A percentile compares a stretch with the other conserved stretches of the same genome.
phyloP scores from a whole-genome alignment of 306 rosid genomes.

The Lathyrus tuberosus region DNA sequence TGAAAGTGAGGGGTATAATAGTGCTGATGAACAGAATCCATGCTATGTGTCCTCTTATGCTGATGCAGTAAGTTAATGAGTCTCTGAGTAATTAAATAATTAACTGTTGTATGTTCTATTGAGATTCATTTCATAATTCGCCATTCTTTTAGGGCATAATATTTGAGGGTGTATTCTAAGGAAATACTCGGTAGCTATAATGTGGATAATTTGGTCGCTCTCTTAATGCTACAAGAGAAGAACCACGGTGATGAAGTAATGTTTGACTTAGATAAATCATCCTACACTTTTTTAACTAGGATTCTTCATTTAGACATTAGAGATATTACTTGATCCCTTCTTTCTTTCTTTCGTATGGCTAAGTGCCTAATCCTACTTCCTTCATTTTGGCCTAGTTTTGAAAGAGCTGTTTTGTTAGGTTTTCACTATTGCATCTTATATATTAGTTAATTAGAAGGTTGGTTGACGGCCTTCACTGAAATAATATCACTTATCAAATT shows the following conservation, averaged over 20 bases:
- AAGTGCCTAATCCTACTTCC: not conserved
- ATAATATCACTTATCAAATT: conserved; percentile 15
- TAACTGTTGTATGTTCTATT: conserved; percentile 5
- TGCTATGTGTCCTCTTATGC: conserved; percentile 70
- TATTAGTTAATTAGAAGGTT: not conserved
- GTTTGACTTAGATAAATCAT: conserved; percentile 7
- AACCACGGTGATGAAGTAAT: not conserved
- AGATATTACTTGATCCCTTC: not conserved
- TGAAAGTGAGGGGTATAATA: conserved; percentile 95
- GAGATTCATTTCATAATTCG: not conserved
- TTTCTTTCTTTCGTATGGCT: not conserved
- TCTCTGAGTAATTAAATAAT: conserved; percentile 13
- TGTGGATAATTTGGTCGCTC: not conserved
- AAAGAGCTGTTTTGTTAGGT: conserved; percentile 14
- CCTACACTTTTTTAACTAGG: not conserved
- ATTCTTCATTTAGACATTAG: not conserved
- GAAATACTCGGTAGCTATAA: not conserved
- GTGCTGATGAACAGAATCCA: conserved; percentile 90
- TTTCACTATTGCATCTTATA: conserved; percentile 7
- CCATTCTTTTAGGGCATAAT: not conserved
- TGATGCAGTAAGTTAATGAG: conserved; percentile 72
- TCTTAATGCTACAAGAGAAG: conserved; percentile 12
- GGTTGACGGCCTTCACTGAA: conserved; percentile 15
- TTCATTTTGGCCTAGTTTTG: conserved; percentile 10
- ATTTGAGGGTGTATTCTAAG: not conserved